phyloP scores from a whole-genome alignment of 768 basidiomycete species.

The Thelephora ganbajun region DNA sequence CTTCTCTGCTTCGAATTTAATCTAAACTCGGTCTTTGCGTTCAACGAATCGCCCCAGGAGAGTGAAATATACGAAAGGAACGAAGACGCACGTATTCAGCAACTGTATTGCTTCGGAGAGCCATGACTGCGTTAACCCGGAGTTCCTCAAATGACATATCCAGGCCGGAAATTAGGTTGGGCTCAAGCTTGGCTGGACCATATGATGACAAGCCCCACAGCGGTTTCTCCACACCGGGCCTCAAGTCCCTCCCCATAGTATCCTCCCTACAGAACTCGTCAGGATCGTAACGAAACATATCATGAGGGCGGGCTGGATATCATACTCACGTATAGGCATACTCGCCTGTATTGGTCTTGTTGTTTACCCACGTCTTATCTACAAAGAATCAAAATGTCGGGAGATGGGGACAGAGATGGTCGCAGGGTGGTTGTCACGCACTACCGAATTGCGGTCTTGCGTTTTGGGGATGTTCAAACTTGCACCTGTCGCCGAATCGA shows the following conservation, averaged over 20 bases:
- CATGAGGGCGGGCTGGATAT: slow-evolving; percentile 1
- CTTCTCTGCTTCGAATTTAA: slow-evolving; percentile 44
- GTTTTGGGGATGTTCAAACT: slow-evolving; percentile 46
- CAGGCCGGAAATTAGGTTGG: slow-evolving; percentile 43
- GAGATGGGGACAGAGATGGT: slow-evolving; percentile 6
- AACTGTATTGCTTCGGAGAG: slow-evolving; percentile 36
- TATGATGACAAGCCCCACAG: slow-evolving; percentile 71
- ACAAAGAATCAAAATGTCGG: background rate
- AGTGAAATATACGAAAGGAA: background rate
- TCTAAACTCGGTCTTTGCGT: slow-evolving; percentile 14
- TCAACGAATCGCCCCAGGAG: background rate
- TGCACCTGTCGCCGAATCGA: slow-evolving; percentile 50
- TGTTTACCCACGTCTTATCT: slow-evolving; percentile 12
- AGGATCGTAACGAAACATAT: background rate
- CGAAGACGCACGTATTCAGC: slow-evolving; percentile 54
- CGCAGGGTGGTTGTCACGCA: slow-evolving; percentile 21
- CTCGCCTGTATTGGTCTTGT: slow-evolving; percentile 4
- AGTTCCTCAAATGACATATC: slow-evolving; percentile 77
- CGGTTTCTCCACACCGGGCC: slow-evolving; percentile 44
- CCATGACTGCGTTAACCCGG: slow-evolving; percentile 45
- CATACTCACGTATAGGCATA: slow-evolving; percentile 4
- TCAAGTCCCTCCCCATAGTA: slow-evolving; percentile 49
- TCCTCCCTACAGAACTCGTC: slow-evolving; percentile 34
- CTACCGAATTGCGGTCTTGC: slow-evolving; percentile 32
- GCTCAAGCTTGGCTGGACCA: slow-evolving; percentile 64